These are phyloP conservation scores for Xylaria sp. DNA, from an alignment of 2,329 filamentous ascomycete species.

Conservation along the genomic window DNA sequence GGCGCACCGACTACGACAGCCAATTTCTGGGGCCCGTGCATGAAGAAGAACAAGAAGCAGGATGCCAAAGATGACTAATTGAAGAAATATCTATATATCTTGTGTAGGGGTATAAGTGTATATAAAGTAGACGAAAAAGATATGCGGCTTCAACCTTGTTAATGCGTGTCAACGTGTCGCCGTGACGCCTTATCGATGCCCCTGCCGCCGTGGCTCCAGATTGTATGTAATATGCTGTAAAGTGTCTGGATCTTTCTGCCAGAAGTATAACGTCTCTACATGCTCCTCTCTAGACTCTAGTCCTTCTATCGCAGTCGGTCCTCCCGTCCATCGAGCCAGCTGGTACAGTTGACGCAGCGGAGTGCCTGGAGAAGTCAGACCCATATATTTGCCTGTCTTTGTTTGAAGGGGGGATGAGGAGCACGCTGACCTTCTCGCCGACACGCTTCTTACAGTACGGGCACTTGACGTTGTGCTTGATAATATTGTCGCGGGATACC, in stretches of 20 bases:
- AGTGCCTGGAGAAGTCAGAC: slow-evolving; percentile 38
- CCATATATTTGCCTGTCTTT: not conserved
- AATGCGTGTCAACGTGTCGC: not conserved
- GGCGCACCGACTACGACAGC: slow-evolving; percentile 12
- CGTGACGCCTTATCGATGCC: not conserved
- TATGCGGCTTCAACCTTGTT: not conserved
- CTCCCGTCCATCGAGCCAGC: slow-evolving; percentile 59
- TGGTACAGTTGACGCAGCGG: slow-evolving; percentile 60
- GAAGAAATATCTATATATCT: not conserved
- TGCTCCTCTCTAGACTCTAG: not conserved
- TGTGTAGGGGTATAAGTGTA: not conserved
- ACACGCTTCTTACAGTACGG: slow-evolving; percentile 58
- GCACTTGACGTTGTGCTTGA: slow-evolving; percentile 71
- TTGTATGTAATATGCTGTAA: not conserved
- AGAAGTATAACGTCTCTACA: not conserved
- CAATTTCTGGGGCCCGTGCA: slow-evolving; percentile 28
- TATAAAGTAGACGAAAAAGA: not conserved
- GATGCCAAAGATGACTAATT: not conserved
- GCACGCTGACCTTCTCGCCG: slow-evolving; percentile 32
- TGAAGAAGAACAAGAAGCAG: slow-evolving; percentile 28
- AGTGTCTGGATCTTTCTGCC: not conserved
- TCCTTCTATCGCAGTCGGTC: slow-evolving; percentile 38
- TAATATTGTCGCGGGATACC: slow-evolving; percentile 65
- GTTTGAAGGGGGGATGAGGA: not conserved
- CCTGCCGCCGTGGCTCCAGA: not conserved